A percentile compares a stretch with the other conserved stretches of the same genome.
Evolutionary conservation across 768 basidiomycete species (phyloP).

Genomic region (Rhodotorula paludigena): DNA sequence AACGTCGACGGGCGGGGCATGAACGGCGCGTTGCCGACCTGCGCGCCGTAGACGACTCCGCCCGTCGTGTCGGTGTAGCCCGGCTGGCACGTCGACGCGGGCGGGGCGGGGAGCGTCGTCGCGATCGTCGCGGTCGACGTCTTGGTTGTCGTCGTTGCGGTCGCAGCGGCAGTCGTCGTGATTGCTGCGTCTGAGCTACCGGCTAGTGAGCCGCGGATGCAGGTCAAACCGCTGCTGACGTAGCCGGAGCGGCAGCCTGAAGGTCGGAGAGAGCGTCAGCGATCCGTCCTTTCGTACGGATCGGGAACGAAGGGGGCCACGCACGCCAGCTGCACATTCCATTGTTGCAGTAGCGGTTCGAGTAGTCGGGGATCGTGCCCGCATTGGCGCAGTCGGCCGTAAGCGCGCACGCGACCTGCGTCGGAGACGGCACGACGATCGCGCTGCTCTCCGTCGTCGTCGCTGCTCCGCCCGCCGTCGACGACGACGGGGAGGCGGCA

Average conservation of each 20-base stretch:
- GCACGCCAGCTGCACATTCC: too few species aligned
- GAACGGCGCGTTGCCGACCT: conserved; percentile 7
- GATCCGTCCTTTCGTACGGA: too few species aligned
- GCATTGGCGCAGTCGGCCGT: too few species aligned
- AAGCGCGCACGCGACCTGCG: too few species aligned
- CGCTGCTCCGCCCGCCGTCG: not conserved
- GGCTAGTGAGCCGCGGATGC: too few species aligned
- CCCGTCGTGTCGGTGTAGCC: conserved; percentile 22
- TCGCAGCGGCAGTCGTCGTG: not conserved
- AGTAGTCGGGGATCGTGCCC: too few species aligned
- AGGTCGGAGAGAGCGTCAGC: not conserved
- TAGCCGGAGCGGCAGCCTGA: not conserved
- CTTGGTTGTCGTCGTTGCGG: not conserved
- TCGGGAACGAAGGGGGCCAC: too few species aligned
- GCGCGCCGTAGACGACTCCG: conserved; percentile 28
- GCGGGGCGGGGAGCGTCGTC: not conserved
- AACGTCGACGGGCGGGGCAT: conserved; percentile 31
- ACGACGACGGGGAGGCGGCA: not conserved
- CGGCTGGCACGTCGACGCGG: conserved; percentile 11
- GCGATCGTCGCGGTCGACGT: not conserved
- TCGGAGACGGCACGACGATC: too few species aligned
- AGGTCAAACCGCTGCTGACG: too few species aligned
- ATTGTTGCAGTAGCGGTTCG: too few species aligned
- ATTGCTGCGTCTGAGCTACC: too few species aligned
- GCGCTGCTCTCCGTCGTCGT: too few species aligned